Base-by-base conservation (phyloP, 768 basidiomycete genomes). In the Kwoniella newhampshirensis region DNA sequence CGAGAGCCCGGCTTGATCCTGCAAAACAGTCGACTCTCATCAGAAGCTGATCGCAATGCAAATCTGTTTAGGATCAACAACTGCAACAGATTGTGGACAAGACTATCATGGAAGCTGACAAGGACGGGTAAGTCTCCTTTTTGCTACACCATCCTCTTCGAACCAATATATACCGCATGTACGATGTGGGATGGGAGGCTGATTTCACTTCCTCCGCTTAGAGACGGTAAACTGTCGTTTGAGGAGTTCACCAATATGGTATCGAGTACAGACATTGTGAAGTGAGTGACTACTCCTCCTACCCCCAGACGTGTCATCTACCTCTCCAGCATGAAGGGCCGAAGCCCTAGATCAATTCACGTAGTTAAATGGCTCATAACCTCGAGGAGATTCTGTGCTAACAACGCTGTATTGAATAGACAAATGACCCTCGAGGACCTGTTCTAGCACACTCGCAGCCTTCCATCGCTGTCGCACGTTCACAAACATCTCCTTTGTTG, bases 21-120 rank as follows among this genome's bases (percentile, higher is more conserved):
- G n/a, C n/a, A n/a, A 35, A 17, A 11, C 26, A 25, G 18, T 17
- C 18, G 7, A 40, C 35, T 18, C 7, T 50, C 37, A 52, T 18
- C 13, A n/a, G n/a, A n/a, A n/a, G n/a, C n/a, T n/a, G n/a, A n/a
- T n/a, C n/a, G n/a, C n/a, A n/a, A n/a, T n/a, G n/a, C n/a, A n/a
- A n/a, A 42, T 11, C n/a, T 27, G 3, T 21, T 17, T 44, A 94
- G 91, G 96, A 99, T 75, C 89, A 94, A 74, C 96, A 98, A 80
- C 80, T 99, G 58, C 96, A 99, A 77, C 96, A 98, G 76, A 99
- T 99, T 58, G 96, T 99, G 17, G 96, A 99, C 78, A 99, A 99
- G 81, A 98, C 96, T 8, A 99, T 99, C 75, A 92, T 99, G 91
- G 96, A 99, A 78, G 96, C 93, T 11, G 96, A 99, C 74, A 88